phyloP scores from a whole-genome alignment of 805 yeast genomes.

The Wickerhamiella siamensis region DNA sequence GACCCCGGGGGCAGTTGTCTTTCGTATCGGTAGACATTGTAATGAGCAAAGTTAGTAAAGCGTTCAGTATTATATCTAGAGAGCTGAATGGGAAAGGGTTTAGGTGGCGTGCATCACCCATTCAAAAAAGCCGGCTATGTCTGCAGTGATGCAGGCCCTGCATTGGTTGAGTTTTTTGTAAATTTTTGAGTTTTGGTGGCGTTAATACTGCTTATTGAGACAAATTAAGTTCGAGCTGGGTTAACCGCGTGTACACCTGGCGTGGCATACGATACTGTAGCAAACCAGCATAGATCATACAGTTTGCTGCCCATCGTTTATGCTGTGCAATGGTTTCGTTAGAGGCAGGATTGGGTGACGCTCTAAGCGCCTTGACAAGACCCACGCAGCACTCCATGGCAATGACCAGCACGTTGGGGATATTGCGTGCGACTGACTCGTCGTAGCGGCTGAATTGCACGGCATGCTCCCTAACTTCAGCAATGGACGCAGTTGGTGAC shows the following conservation, averaged over 20 bases:
- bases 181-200: no score
- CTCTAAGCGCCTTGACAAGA: conserved; percentile 28
- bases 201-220: no score
- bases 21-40: no score
- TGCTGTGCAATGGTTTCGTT: conserved; percentile 12
- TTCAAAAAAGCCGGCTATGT: no score
- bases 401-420: conserved; percentile 68
- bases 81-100: no score
- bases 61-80: no score
- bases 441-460: conserved; percentile 52
- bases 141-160: no score
- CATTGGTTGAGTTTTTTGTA: no score
- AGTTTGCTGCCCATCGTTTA: conserved; percentile 45
- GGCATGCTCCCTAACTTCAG: conserved; percentile 48
- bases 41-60: no score
- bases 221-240: conserved; percentile 16
- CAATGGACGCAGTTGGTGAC: conserved; percentile 30
- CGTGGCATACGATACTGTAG: conserved; percentile 85
- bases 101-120: no score
- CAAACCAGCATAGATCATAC: conserved; percentile 92
- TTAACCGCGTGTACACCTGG: conserved; percentile 18
- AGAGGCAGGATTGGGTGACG: conserved; percentile 13
- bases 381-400: conserved; percentile 64
- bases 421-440: conserved; percentile 58
- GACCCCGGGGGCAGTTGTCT: no score